Percentiles rank a stretch among this genome's conserved stretches.
Evolutionary conservation across 441 rosid species (phyloP).

Genomic region (Aleurites moluccanus): DNA sequence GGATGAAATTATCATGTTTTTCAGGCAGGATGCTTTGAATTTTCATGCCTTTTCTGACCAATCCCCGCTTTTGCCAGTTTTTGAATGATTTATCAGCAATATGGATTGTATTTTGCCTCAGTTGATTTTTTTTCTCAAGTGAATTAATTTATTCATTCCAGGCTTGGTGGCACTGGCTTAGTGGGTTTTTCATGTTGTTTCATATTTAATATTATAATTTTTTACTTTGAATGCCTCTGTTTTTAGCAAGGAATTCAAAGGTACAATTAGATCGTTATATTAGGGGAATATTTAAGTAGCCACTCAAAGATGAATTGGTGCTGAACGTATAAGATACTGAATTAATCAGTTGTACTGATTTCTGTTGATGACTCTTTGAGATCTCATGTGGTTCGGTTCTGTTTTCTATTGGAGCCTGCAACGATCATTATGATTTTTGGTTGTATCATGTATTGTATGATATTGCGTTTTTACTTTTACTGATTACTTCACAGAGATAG

Average conservation of each 20-base stretch:
- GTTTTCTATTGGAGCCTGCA: background rate
- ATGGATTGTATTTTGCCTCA: background rate
- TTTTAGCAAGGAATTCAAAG: background rate
- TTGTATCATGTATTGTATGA: background rate
- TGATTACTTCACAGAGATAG: slow-evolving; percentile 2
- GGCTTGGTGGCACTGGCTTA: background rate
- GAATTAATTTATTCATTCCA: background rate
- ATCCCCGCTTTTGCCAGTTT: background rate
- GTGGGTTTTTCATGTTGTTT: background rate
- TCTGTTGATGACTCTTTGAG: background rate
- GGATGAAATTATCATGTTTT: background rate
- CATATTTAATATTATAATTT: background rate
- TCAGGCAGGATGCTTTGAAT: background rate
- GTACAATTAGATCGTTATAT: background rate
- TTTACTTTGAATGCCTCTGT: background rate
- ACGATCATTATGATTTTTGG: background rate
- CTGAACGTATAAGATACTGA: background rate
- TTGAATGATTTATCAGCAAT: background rate
- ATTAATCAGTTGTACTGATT: background rate
- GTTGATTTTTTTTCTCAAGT: background rate
- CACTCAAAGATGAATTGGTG: background rate
- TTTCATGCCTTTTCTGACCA: background rate
- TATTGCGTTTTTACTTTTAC: background rate
- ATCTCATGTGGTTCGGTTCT: background rate
- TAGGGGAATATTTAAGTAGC: background rate